Evolutionary conservation across 1,139 yeast species (phyloP).

Genomic region (Geotrichum candidum): DNA sequence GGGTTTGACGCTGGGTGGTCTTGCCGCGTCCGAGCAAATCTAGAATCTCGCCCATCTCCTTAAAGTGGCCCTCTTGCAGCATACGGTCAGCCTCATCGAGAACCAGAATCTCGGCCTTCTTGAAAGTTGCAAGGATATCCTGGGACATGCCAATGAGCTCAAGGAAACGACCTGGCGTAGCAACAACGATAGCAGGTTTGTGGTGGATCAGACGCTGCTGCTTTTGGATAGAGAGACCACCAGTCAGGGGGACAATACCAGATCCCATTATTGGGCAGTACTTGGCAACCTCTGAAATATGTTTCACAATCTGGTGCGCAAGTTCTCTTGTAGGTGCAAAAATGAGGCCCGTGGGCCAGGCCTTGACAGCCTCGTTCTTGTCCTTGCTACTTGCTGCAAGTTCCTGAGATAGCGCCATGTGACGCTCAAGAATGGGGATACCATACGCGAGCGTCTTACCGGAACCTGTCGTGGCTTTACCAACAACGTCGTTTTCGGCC

Average conservation of each 20-base stretch:
- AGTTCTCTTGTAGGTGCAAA: slow-evolving; percentile 96
- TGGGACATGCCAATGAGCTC: slow-evolving; percentile 68
- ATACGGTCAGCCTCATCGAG: slow-evolving; percentile 97
- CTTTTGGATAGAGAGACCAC: slow-evolving; percentile 89
- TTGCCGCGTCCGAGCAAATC: slow-evolving; percentile 43
- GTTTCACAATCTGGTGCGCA: slow-evolving; percentile 88
- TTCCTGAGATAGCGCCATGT: slow-evolving; percentile 20
- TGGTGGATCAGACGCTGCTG: slow-evolving; percentile 72
- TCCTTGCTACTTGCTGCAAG: slow-evolving; percentile 17
- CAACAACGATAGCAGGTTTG: slow-evolving; percentile 80
- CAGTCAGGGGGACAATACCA: slow-evolving; percentile 77
- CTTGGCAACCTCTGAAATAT: slow-evolving; percentile 57
- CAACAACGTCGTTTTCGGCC: slow-evolving; percentile 74
- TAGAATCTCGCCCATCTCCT: slow-evolving; percentile 78
- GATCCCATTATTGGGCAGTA: slow-evolving; percentile 48
- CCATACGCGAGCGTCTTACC: slow-evolving; percentile 97
- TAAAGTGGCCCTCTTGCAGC: slow-evolving; percentile 93
- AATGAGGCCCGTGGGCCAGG: slow-evolving; percentile 64
- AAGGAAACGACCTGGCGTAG: slow-evolving; percentile 92
- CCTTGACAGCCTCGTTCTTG: slow-evolving; percentile 18
- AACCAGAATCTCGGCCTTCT: slow-evolving; percentile 64
- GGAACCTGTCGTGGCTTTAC: slow-evolving; percentile 96
- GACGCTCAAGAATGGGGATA: slow-evolving; percentile 77
- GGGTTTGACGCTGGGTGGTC: slow-evolving; percentile 69
- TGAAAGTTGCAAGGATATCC: slow-evolving; percentile 47